A percentile compares a stretch with the other conserved stretches of the same genome.
Evolutionary conservation across 768 basidiomycete genomes (phyloP).

Genomic region (Termitomyces sp.): DNA sequence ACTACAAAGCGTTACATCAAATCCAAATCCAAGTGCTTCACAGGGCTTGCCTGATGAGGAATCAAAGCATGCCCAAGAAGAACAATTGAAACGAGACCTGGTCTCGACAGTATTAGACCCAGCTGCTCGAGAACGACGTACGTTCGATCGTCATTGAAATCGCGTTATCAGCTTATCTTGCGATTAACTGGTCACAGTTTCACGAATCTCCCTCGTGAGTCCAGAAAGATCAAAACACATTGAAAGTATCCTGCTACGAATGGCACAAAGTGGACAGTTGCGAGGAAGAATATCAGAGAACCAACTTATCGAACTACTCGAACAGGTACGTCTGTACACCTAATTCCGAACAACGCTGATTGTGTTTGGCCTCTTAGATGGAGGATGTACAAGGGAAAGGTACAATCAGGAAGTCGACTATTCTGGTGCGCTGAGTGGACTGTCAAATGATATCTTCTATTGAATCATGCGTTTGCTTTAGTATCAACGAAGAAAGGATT

Average conservation of each 20-base stretch:
- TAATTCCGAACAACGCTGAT: conserved; percentile 18
- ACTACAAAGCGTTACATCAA: conserved; percentile 2
- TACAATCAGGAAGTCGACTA: conserved; percentile 50
- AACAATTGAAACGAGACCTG: conserved; percentile 71
- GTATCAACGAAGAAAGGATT: conserved; percentile 63
- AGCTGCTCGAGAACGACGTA: conserved; percentile 79
- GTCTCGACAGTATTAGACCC: conserved; percentile 74
- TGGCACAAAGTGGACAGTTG: conserved; percentile 82
- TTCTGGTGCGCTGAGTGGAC: conserved; percentile 40
- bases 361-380: conserved; percentile 32
- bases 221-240: conserved; percentile 78
- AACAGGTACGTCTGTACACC: conserved; percentile 54
- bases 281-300: conserved; percentile 71
- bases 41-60: conserved; percentile 3
- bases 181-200: conserved; percentile 44
- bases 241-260: conserved; percentile 69
- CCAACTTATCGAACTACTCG: conserved; percentile 80
- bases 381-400: conserved; percentile 48
- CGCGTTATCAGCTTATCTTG: conserved; percentile 3
- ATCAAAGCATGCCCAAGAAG: conserved; percentile 20
- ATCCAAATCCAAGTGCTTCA: neutral
- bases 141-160: conserved; percentile 16
- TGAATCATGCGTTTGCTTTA: conserved; percentile 17
- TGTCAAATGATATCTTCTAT: conserved; percentile 5
- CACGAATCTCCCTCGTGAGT: conserved; percentile 83